Evolutionary conservation across 129 eudicot species (phyloP).

Genomic region (Smallanthus sonchifolius): DNA sequence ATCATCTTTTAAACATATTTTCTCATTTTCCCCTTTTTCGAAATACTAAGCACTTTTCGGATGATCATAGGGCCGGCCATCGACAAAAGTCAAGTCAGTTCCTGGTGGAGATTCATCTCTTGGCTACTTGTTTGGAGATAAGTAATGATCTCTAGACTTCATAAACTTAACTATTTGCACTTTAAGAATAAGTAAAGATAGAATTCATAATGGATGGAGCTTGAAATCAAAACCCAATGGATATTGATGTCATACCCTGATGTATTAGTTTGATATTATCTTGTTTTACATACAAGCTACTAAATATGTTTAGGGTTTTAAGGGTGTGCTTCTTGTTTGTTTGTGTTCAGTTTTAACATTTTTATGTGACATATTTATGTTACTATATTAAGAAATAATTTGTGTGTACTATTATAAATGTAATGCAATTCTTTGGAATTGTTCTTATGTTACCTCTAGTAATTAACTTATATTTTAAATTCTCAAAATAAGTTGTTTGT

Average conservation of each 20-base stretch:
- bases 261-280: constrained; percentile 13
- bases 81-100: constrained; percentile 59
- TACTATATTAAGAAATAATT: neutral
- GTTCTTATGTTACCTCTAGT: neutral
- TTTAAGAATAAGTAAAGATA: neutral
- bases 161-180: neutral
- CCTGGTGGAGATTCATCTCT: constrained; percentile 74
- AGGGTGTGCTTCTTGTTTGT: constrained; percentile 10
- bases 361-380: neutral
- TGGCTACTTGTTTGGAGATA: constrained; percentile 73
- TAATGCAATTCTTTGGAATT: neutral
- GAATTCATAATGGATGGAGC: neutral
- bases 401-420: constrained; percentile 8
- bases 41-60: neutral
- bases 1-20: neutral
- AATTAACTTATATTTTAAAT: neutral
- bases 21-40: neutral
- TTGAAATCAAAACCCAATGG: constrained; percentile 1
- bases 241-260: neutral
- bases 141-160: constrained; percentile 22
- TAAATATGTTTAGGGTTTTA: constrained; percentile 12
- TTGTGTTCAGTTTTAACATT: neutral
- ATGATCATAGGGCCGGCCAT: constrained; percentile 50
- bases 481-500: neutral
- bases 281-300: neutral